Conservation (phyloP, 1,284 basidiomycete genomes). For the Ceratobasidium sp. region DNA sequence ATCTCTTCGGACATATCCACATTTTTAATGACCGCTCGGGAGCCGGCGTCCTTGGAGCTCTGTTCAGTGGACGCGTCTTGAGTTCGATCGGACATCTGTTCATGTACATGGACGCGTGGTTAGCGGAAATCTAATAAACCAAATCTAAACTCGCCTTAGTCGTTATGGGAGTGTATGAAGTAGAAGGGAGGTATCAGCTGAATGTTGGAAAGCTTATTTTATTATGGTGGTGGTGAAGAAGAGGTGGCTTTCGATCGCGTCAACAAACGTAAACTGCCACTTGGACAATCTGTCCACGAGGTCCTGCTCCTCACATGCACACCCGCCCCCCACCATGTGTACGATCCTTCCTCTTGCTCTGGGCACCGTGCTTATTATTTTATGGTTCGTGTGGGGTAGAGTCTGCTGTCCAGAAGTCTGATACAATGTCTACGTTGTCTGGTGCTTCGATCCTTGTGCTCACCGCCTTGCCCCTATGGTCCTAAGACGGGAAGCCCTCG, state of each 20-base stretch:
- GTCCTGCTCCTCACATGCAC: constrained; percentile 19
- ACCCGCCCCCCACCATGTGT: constrained; percentile 30
- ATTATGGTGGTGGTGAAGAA: constrained; percentile 45
- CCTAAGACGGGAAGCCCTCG: constrained; percentile 20
- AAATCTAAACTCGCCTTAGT: constrained; percentile 6
- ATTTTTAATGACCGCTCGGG: constrained; percentile 94
- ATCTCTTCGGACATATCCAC: constrained; percentile 98
- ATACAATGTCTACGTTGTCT: constrained; percentile 13
- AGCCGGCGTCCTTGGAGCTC: constrained; percentile 50
- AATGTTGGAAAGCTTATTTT: constrained; percentile 36
- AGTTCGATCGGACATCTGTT: constrained; percentile 40
- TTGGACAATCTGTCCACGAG: constrained; percentile 24
- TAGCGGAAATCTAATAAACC: not conserved
- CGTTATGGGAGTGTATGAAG: constrained; percentile 8
- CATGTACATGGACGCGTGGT: not conserved
- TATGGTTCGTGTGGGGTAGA: constrained; percentile 16
- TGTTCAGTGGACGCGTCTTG: constrained; percentile 37
- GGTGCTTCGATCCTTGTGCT: constrained; percentile 41
- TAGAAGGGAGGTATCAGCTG: constrained; percentile 11
- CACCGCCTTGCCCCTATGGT: constrained; percentile 11
- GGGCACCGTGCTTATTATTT: constrained; percentile 18
- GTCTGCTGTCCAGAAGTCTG: constrained; percentile 1
- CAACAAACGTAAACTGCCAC: constrained; percentile 43
- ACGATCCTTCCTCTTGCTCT: constrained; percentile 38
- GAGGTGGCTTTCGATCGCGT: constrained; percentile 41